phyloP scores from a whole-genome alignment of 2,329 filamentous ascomycete genomes.

The Fusarium duplospermum region DNA sequence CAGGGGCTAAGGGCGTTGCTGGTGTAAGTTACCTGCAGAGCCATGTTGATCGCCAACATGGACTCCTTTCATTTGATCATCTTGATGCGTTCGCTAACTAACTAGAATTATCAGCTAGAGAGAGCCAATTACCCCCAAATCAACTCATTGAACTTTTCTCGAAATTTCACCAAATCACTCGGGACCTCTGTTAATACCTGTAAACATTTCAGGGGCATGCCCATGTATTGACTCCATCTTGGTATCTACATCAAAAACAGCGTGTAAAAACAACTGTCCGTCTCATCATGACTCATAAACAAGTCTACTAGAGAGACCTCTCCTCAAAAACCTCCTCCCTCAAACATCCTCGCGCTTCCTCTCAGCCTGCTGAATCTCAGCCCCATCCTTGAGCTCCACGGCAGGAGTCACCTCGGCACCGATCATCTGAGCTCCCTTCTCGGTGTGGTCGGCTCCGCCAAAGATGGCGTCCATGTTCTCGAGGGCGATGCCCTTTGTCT shows the following conservation, averaged over 20 bases:
- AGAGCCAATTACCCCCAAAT: too few relatives aligned
- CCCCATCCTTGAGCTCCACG: conserved; percentile 39
- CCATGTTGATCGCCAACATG: not conserved
- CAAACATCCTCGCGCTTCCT: conserved; percentile 38
- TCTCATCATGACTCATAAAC: not conserved
- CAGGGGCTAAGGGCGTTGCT: not conserved
- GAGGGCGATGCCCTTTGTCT: conserved; percentile 66
- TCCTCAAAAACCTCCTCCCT: not conserved
- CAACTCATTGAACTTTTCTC: not conserved
- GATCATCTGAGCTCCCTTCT: conserved; percentile 45
- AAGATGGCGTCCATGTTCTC: conserved; percentile 74
- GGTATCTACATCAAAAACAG: conserved; percentile 1
- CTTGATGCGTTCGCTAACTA: not conserved
- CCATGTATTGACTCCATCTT: not conserved
- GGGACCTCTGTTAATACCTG: too few relatives aligned
- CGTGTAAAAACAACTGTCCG: not conserved
- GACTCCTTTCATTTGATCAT: not conserved
- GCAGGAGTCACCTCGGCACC: conserved; percentile 22
- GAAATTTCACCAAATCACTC: not conserved
- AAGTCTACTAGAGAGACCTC: not conserved
- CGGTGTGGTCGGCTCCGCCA: conserved; percentile 48
- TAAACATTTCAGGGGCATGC: not conserved
- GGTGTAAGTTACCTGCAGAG: not conserved
- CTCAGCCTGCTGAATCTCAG: conserved; percentile 38
- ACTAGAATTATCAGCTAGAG: not conserved